Evolutionary conservation across 2,329 filamentous ascomycete genomes (phyloP).

Genomic region (Dothideomycetidae sp.): DNA sequence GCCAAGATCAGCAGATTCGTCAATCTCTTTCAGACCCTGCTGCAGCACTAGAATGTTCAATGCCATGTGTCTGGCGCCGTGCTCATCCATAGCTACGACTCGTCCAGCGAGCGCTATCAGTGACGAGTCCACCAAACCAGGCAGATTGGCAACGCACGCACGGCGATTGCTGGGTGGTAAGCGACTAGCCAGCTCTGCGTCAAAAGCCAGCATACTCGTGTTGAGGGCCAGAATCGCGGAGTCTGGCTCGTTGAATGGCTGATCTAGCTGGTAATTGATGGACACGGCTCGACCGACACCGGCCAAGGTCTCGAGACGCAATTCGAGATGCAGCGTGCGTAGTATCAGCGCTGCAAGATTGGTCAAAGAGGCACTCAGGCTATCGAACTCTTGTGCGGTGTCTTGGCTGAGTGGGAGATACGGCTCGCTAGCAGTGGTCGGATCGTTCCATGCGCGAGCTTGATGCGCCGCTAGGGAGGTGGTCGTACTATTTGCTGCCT

Average conservation of each 20-base stretch:
- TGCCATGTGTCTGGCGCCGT: slow-evolving; percentile 75
- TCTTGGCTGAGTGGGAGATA: slow-evolving; percentile 81
- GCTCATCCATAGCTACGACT: slow-evolving; percentile 69
- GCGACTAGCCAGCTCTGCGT: slow-evolving; percentile 63
- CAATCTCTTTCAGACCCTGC: slow-evolving; percentile 91
- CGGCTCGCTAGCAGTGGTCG: slow-evolving; percentile 43
- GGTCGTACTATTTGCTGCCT: slow-evolving; percentile 45
- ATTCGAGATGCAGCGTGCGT: slow-evolving; percentile 75
- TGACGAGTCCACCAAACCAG: slow-evolving; percentile 62
- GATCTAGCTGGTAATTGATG: slow-evolving; percentile 41
- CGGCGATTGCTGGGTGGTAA: slow-evolving; percentile 52
- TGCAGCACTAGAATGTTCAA: slow-evolving; percentile 90
- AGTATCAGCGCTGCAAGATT: slow-evolving; percentile 66
- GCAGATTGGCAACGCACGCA: slow-evolving; percentile 66
- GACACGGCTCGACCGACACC: slow-evolving; percentile 49
- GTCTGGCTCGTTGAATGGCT: slow-evolving; percentile 63
- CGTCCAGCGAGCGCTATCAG: slow-evolving; percentile 56
- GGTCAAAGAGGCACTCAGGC: slow-evolving; percentile 68
- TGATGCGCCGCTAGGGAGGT: slow-evolving; percentile 33
- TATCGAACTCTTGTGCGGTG: slow-evolving; percentile 76
- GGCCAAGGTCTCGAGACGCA: slow-evolving; percentile 71
- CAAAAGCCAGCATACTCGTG: slow-evolving; percentile 69
- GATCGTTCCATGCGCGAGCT: slow-evolving; percentile 69
- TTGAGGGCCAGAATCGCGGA: slow-evolving; percentile 72
- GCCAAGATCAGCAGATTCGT: slow-evolving; percentile 50